Conservation (phyloP, 2,329 filamentous ascomycete species). For the Talaromyces rugulosus region DNA sequence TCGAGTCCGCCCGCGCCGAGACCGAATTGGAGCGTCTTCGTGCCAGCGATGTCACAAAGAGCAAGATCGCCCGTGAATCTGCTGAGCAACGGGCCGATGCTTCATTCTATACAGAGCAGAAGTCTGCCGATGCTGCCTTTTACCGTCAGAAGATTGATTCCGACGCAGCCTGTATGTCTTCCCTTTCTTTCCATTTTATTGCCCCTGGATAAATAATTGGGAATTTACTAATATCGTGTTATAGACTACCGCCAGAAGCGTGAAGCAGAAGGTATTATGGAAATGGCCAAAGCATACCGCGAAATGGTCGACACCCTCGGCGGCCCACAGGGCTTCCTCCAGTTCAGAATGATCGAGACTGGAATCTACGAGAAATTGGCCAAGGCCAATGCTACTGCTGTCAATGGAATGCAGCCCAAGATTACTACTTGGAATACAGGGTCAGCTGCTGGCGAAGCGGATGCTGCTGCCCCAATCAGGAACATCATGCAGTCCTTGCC, state of each 20-base stretch:
- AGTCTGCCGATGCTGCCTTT: slow-evolving; percentile 49
- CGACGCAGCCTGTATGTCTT: slow-evolving; percentile 29
- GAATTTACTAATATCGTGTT: not conserved
- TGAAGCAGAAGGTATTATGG: slow-evolving; percentile 70
- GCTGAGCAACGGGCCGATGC: slow-evolving; percentile 45
- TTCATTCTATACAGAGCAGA: slow-evolving; percentile 46
- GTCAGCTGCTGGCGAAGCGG: slow-evolving; percentile 44
- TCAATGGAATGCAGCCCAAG: slow-evolving; percentile 77
- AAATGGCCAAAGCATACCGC: slow-evolving; percentile 77
- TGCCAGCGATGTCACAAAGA: slow-evolving; percentile 73
- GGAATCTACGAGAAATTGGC: slow-evolving; percentile 74
- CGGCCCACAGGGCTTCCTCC: slow-evolving; percentile 71
- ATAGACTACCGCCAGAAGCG: slow-evolving; percentile 53
- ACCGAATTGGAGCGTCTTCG: slow-evolving; percentile 78
- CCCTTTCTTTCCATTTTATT: not conserved
- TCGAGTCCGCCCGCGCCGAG: slow-evolving; percentile 71
- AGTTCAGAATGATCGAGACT: slow-evolving; percentile 85
- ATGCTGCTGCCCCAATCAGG: slow-evolving; percentile 62
- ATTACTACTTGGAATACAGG: slow-evolving; percentile 83
- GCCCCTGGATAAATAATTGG: not conserved
- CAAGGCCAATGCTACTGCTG: slow-evolving; percentile 69
- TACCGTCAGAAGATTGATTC: slow-evolving; percentile 40
- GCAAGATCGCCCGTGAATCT: slow-evolving; percentile 50
- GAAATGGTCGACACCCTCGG: slow-evolving; percentile 69
- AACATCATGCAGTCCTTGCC: slow-evolving; percentile 83